Percentiles rank a stretch among this genome's conserved stretches.
phyloP scores from a whole-genome alignment of 2,329 filamentous ascomycete genomes.

The Alternaria brassicae region DNA sequence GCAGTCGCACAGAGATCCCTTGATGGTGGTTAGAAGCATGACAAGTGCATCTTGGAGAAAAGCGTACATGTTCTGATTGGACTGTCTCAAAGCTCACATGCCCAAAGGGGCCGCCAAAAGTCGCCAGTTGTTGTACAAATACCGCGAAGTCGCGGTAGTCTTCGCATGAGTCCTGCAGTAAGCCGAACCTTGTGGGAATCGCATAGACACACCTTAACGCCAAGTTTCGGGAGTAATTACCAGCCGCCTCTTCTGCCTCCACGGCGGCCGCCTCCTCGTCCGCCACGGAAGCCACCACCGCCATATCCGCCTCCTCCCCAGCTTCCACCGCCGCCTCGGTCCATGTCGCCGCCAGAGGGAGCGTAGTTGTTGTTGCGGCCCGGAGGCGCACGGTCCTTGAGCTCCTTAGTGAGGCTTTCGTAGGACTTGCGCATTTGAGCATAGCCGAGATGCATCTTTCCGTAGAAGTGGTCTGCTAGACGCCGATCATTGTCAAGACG shows the following conservation, averaged over 20 bases:
- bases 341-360: constrained; percentile 31
- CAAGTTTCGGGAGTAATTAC: constrained; percentile 34
- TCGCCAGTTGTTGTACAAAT: constrained; percentile 36
- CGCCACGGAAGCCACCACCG: constrained; percentile 37
- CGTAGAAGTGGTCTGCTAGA: constrained; percentile 96
- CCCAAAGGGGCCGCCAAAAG: constrained; percentile 18
- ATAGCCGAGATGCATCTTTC: constrained; percentile 98
- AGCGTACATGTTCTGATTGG: constrained; percentile 45
- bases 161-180: constrained; percentile 40
- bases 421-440: constrained; percentile 97
- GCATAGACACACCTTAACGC: constrained; percentile 49
- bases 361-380: constrained; percentile 47
- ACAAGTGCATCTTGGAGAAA: constrained; percentile 39
- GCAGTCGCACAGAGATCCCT: constrained; percentile 31
- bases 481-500: constrained; percentile 92
- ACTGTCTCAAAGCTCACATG: constrained; percentile 33
- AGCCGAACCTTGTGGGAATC: constrained; percentile 42
- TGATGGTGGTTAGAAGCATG: constrained; percentile 42
- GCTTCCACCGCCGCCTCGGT: constrained; percentile 37
- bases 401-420: constrained; percentile 84
- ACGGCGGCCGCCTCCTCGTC: constrained; percentile 23
- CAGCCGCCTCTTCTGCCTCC: constrained; percentile 40
- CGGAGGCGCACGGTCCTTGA: constrained; percentile 74
- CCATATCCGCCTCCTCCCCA: constrained; percentile 34
- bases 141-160: constrained; percentile 26